Base-by-base conservation (phyloP, 2,329 filamentous ascomycete genomes). In the Hypoxylon sp. region DNA sequence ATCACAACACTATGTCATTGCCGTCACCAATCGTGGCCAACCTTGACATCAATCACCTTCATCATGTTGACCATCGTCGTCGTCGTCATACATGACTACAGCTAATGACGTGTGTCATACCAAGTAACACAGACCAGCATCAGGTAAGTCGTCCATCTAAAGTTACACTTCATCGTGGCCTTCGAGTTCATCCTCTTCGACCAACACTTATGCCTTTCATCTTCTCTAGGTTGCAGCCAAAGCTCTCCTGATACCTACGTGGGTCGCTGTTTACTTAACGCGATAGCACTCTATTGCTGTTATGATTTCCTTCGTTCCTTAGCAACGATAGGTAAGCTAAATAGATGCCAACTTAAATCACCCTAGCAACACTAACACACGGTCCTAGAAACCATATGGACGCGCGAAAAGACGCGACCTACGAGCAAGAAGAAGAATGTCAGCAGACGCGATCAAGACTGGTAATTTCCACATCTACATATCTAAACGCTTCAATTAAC, bases 391-490 rank as follows among this genome's bases (percentile, higher is more conserved):
- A 47, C 19, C 4, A 26, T 3, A 13, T 13, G 31, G 8, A 19
- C 8, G 19, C 13, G 19, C n/a, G 13, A 44, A 44, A 3, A 44
- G 14, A 14, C 39, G 19, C 39, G 19, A 6, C n/a, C 22, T 14
- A 39, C 44, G 2, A 48, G 29, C 8, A 48, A 24, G 37, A 10
- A 39, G 6, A 42, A 26, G n/a, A 44, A 19, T 22, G 29, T 17
- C n/a, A 42, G 33, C 22, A 54, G 24, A 54, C 35, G 1, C 35
- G 13, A 39, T 44, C 35, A n/a, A 44, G 37, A 54, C 52, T 54
- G 37, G 52, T 44, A 17, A 54, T 22, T 5, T 22, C 13, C 10
- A 17, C 14, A 29, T 19, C 26, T 42, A 29, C 29, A 42, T 5
- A 9, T 3, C 22, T 26, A 54, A 29, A 42, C 39, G 14, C 19